A percentile compares a stretch with the other conserved stretches of the same genome.
Conservation (phyloP, 73 alveolate genomes). For the Paramecium caudatum region DNA sequence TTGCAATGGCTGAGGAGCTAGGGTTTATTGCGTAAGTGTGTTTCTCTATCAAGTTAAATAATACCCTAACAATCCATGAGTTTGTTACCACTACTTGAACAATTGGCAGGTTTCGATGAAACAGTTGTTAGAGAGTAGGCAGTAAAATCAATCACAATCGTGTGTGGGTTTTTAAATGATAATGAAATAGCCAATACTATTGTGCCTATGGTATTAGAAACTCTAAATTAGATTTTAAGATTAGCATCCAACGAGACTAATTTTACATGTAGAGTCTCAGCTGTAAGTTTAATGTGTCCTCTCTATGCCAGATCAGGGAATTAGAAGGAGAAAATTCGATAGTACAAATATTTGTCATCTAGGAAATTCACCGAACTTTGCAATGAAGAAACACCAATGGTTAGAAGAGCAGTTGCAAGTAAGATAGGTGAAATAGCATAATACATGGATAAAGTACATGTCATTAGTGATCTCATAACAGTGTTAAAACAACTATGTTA, state of each 20-base stretch:
- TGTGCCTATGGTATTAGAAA: conserved; percentile 81
- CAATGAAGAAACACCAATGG: conserved; percentile 98
- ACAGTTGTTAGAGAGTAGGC: conserved; percentile 93
- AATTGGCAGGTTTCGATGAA: conserved; percentile 85
- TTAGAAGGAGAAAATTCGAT: conserved; percentile 94
- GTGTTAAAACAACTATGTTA: conserved; percentile 90
- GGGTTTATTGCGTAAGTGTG: conserved; percentile 80
- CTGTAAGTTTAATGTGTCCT: conserved; percentile 93
- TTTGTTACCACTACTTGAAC: conserved; percentile 79
- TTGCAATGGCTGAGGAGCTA: conserved; percentile 97
- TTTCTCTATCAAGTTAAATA: conserved; percentile 66
- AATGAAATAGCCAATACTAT: conserved; percentile 83
- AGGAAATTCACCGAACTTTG: conserved; percentile 94
- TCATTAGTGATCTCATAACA: conserved; percentile 91
- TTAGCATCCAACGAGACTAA: conserved; percentile 92
- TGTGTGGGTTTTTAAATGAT: conserved; percentile 82
- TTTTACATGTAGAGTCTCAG: conserved; percentile 97
- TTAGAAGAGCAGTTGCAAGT: conserved; percentile 97
- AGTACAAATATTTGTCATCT: conserved; percentile 13
- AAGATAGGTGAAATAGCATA: conserved; percentile 95
- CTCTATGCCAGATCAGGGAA: conserved; percentile 93
- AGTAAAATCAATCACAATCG: conserved; percentile 85
- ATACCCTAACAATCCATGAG: conserved; percentile 67
- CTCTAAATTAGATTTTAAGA: conserved; percentile 77
- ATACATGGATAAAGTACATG: conserved; percentile 91